Conservation (phyloP, 2,329 filamentous ascomycete species). For the Alternaria gaisen region DNA sequence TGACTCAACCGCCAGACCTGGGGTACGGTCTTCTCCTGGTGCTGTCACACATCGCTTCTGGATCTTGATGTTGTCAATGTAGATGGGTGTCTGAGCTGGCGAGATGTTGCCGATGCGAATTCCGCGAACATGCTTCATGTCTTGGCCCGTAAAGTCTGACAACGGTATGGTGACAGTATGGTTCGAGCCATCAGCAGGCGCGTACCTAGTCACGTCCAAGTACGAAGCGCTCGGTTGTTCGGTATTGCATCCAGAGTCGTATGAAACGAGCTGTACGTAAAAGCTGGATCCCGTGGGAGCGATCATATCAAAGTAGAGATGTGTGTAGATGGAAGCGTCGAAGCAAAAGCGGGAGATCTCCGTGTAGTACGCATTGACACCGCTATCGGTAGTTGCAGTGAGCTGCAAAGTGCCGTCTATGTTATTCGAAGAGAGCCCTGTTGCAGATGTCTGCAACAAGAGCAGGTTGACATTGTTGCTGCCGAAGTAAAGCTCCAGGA, state of each 20-base stretch:
- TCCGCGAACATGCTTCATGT: conserved; percentile 13
- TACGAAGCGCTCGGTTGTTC: conserved; percentile 12
- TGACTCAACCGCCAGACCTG: conserved; percentile 14
- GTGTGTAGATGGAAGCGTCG: conserved; percentile 16
- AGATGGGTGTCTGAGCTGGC: conserved; percentile 14
- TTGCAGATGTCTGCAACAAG: conserved; percentile 11
- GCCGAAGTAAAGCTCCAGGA: conserved; percentile 18
- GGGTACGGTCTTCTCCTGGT: conserved; percentile 16
- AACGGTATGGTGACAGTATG: conserved; percentile 17
- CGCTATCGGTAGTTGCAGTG: conserved; percentile 13
- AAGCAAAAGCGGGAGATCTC: conserved; percentile 19
- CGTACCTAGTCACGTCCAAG: conserved; percentile 15
- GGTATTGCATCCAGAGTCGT: conserved; percentile 6
- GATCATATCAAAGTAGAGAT: conserved; percentile 18
- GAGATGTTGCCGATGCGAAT: conserved; percentile 20
- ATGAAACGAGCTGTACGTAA: conserved; percentile 17
- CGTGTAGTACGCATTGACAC: conserved; percentile 17
- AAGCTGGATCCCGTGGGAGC: conserved; percentile 12
- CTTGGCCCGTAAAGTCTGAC: conserved; percentile 15
- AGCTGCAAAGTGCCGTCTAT: conserved; percentile 16
- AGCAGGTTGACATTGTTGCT: conserved; percentile 19
- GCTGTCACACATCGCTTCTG: conserved; percentile 18
- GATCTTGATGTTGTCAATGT: conserved; percentile 17
- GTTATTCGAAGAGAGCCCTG: conserved; percentile 16
- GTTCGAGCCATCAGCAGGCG: conserved; percentile 13